These are phyloP conservation scores for Pisolithus albus DNA, from an alignment of 768 basidiomycete species.

Conservation along the genomic window DNA sequence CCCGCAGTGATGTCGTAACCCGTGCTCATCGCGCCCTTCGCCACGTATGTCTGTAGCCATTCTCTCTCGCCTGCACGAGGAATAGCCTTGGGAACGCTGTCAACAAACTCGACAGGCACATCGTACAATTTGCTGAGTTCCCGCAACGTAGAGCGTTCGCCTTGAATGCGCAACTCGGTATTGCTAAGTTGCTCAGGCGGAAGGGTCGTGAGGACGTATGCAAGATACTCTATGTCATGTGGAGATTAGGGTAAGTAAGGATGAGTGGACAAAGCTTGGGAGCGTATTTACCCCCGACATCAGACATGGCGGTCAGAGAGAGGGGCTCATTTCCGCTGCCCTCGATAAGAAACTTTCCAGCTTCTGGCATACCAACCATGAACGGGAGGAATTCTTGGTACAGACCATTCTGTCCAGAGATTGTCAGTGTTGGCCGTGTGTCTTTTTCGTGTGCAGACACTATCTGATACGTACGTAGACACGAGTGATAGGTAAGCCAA, in stretches of 20 bases:
- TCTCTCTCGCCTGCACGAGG: slow-evolving; percentile 7
- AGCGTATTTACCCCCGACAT: slow-evolving; percentile 18
- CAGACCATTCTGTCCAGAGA: slow-evolving; percentile 5
- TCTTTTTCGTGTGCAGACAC: background rate
- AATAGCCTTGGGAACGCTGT: slow-evolving; percentile 12
- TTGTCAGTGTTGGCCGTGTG: background rate
- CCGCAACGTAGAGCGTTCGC: slow-evolving; percentile 11
- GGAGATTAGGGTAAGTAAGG: background rate
- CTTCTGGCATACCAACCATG: slow-evolving; percentile 5
- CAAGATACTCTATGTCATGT: slow-evolving; percentile 20
- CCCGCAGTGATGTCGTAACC: slow-evolving; percentile 12
- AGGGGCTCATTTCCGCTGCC: slow-evolving; percentile 18
- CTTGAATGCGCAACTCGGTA: slow-evolving; percentile 19
- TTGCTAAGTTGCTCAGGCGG: slow-evolving; percentile 9
- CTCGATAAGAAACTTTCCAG: slow-evolving; percentile 15
- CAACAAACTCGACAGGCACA: slow-evolving; percentile 11
- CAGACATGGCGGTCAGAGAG: slow-evolving; percentile 16
- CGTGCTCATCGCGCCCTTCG: slow-evolving; percentile 16
- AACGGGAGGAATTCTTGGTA: slow-evolving; percentile 9
- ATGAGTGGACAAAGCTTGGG: too few relatives aligned
- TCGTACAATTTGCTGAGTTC: slow-evolving; percentile 10
- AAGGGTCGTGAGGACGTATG: slow-evolving; percentile 17
- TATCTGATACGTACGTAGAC: slow-evolving; percentile 14
- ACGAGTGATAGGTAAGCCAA: slow-evolving; percentile 16
- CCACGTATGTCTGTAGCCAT: slow-evolving; percentile 10